These are phyloP conservation scores for Cystofilobasidium macerans DNA, from an alignment of 768 basidiomycete genomes.

Conservation along the genomic window DNA sequence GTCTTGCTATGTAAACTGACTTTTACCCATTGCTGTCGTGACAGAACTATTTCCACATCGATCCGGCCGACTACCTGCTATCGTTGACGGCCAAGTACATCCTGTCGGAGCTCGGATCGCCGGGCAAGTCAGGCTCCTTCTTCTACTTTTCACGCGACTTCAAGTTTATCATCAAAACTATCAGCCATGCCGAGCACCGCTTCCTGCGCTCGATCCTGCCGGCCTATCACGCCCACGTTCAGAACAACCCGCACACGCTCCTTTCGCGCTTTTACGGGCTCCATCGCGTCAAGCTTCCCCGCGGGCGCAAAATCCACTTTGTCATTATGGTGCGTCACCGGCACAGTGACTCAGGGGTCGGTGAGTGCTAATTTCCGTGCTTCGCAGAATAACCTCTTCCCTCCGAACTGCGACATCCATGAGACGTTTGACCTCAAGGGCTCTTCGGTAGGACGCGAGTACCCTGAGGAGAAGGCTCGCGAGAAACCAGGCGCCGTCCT, in stretches of 20 bases:
- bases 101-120: constrained; percentile 90
- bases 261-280: constrained; percentile 91
- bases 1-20: background rate
- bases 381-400: constrained; percentile 76
- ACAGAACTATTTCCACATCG: constrained; percentile 72
- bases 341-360: background rate
- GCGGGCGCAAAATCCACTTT: constrained; percentile 91
- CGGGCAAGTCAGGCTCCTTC: constrained; percentile 96
- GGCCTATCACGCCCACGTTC: constrained; percentile 73
- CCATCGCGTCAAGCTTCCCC: constrained; percentile 91
- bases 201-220: constrained; percentile 76
- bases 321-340: constrained; percentile 62
- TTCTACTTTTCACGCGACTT: constrained; percentile 99
- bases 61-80: constrained; percentile 93
- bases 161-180: constrained; percentile 99
- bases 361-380: background rate
- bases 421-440: constrained; percentile 97
- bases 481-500: constrained; percentile 78
- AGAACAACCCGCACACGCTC: constrained; percentile 82
- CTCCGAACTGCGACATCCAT: constrained; percentile 91
- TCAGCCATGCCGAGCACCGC: constrained; percentile 85
- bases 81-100: constrained; percentile 96
- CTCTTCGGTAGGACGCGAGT: constrained; percentile 76
- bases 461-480: constrained; percentile 65
- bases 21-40: background rate